These are phyloP conservation scores for Thelonectria discophora DNA, from an alignment of 2,329 filamentous ascomycete genomes.

Conservation along the genomic window DNA sequence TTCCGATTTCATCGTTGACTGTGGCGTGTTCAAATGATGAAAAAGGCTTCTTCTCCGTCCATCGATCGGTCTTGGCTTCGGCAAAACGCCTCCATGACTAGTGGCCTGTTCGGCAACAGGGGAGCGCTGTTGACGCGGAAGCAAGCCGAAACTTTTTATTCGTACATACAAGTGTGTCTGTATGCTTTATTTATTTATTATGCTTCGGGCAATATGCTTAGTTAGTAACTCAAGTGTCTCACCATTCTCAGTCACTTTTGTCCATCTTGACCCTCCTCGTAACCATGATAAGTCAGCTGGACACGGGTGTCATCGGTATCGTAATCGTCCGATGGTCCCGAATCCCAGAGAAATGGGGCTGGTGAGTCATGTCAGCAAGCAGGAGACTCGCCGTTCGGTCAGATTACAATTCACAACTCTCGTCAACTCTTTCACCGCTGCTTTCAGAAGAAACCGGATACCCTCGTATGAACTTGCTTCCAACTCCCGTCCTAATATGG, in stretches of 20 bases:
- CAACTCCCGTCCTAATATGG: not conserved
- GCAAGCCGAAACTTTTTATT: not conserved
- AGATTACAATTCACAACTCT: not conserved
- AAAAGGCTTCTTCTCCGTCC: not conserved
- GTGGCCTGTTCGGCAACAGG: not conserved
- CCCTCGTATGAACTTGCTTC: not conserved
- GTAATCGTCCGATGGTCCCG: not conserved
- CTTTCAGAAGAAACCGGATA: not conserved
- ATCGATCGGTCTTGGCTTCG: not conserved
- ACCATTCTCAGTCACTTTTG: no score
- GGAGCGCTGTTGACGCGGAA: not conserved
- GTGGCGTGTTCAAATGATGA: no score
- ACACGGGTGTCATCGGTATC: not conserved
- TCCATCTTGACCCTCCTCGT: no score
- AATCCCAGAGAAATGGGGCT: not conserved
- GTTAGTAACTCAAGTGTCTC: no score
- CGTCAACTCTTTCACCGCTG: not conserved
- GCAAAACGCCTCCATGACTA: not conserved
- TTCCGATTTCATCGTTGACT: not conserved
- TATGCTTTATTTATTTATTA: no score
- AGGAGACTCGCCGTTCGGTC: not conserved
- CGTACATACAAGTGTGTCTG: no score
- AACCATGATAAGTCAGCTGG: not conserved
- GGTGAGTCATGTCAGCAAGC: not conserved
- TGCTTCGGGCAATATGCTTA: no score